Base-by-base conservation (phyloP, 1,284 basidiomycete genomes). In the Porphyrellus sp. region DNA sequence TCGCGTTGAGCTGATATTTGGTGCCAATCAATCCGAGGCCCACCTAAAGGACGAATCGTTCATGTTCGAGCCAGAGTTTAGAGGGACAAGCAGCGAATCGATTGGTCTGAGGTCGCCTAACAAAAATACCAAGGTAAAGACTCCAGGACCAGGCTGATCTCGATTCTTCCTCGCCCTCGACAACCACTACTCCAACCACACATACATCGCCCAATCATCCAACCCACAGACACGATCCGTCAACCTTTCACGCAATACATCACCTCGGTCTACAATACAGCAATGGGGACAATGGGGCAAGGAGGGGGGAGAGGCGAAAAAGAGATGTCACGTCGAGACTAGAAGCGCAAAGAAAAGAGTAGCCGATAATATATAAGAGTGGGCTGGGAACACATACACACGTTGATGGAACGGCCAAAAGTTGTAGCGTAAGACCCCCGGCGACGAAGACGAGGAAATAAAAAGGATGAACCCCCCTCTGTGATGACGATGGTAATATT, bases 311-410 rank as follows among this genome's bases (percentile, higher is more conserved):
- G 40, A 5, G 34, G 21, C 24, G 23, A 44, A 47, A 54, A 46
- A 41, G 20, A 51, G 38, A 61, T 54, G 46, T 64, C 54, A 64
- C 53, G 42, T 51, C 49, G 54, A 53, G 27, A 65, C 59, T 63
- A 63, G 35, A 48, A 61, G 37, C 42, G 60, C 37, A 50, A 47
- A 49, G 38, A 51, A 55, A 48, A 59, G 49, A 49, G 50, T 56
- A 70, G 46, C 67, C 60, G 57, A 60, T 47, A 59, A 65, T 63
- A 67, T 69, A 68, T 69, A 70, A 55, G 55, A 53, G 35, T 39
- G 47, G 54, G 53, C 35, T 31, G 47, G 46, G 47, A 59, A 67
- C 57, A 59, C 56, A 53, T 55, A 66, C 50, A 62, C 44, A 61
- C 45, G 47, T 28, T 23, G 31, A 50, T 42, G 39, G 35, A 38